Evolutionary conservation across 2,329 filamentous ascomycete genomes (phyloP).

Genomic region (Tolypocladium pustulatum): DNA sequence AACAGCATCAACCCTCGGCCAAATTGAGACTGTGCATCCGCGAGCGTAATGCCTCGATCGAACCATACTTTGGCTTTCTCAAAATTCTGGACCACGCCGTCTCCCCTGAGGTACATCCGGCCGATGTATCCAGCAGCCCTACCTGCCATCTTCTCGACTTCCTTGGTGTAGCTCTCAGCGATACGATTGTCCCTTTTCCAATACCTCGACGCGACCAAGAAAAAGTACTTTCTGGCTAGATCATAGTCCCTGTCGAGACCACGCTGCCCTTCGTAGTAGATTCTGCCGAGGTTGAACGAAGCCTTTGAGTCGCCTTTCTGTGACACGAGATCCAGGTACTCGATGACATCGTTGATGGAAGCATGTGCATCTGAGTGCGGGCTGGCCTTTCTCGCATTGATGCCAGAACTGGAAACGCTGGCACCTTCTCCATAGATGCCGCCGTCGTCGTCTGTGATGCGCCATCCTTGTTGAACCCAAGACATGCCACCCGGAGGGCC

Average conservation of each 20-base stretch:
- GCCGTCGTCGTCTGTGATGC: conserved; percentile 81
- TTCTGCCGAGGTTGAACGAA: conserved; percentile 72
- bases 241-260: conserved; percentile 63
- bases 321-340: conserved; percentile 85
- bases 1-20: conserved; percentile 76
- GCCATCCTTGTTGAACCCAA: conserved; percentile 68
- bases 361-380: conserved; percentile 73
- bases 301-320: conserved; percentile 83
- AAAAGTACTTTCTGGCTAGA: conserved; percentile 70
- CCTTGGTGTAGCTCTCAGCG: conserved; percentile 56
- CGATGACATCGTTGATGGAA: conserved; percentile 84
- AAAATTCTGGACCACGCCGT: conserved; percentile 72
- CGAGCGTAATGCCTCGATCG: conserved; percentile 61
- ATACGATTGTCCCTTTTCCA: conserved; percentile 73
- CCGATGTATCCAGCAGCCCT: conserved; percentile 84
- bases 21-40: conserved; percentile 77
- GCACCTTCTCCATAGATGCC: conserved; percentile 94
- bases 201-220: conserved; percentile 66
- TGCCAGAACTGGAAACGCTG: conserved; percentile 77
- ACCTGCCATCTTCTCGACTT: conserved; percentile 66
- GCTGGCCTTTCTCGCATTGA: conserved; percentile 64
- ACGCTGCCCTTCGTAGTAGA: conserved; percentile 80
- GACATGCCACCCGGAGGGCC: conserved; percentile 81
- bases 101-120: conserved; percentile 80
- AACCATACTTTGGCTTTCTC: conserved; percentile 74